Base-by-base conservation (phyloP, 306 rosid genomes). In the Luffa acutangula region DNA sequence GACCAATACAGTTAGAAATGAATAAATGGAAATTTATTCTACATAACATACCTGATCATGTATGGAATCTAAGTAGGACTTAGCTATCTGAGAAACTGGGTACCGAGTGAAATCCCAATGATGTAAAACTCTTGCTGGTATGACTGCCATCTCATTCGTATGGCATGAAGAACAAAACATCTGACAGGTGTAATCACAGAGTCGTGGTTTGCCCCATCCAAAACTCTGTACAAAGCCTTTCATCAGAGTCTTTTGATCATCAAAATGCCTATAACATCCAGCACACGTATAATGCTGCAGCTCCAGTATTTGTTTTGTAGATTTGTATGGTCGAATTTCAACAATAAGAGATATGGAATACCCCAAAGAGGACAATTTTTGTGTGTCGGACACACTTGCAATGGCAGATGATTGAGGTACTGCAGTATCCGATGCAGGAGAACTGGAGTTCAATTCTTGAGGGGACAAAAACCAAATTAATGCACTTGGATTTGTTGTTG, bases 151-250 rank as follows among this genome's bases (percentile, higher is more conserved):
- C 76, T 96, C 98, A 85, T 93, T 93, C 81, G 94, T 87, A 84
- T 96, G 99, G 87, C 99, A 96, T 15, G 91, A 93, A 82, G 91
- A 86, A 87, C 99, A 93, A 82, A 93, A 96, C 84, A 96, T 80
- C 82, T 96, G 98, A 83, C 94, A 85, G 66, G 92, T 91, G 84
- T 96, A 96, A 83, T 93, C 99, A 85, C 99, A 96, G 59, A 91
- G 88, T 83, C 96, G 91, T 83, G 98, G 96, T 86, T 87, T 96
- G 39, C 99, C 97, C 97, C 97, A 96, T 84, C 99, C 98, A 59
- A 96, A 89, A 62, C 94, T 87, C 87, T 88, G 89, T 74, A 93
- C 98, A 86, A 96, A 87, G 84, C 90, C 99, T 88, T 80, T 52
- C 80, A 96, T 88, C 84, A 83, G 73, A 41, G 93, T 87, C 84